These are phyloP conservation scores for Irpex sp. DNA, from an alignment of 1,284 basidiomycete species.

Conservation along the genomic window DNA sequence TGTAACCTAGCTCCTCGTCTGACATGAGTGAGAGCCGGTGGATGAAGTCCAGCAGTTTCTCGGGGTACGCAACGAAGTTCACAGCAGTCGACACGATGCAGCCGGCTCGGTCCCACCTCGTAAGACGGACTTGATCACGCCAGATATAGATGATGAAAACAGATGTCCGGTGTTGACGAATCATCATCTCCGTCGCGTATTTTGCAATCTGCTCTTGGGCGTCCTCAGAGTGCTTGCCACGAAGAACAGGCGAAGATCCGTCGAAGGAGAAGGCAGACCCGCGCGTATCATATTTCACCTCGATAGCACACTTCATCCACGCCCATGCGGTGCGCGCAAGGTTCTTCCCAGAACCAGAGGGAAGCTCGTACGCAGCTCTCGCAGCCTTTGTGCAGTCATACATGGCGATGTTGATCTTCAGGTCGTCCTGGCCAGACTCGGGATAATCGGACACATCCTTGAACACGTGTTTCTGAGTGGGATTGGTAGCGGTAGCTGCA, in stretches of 20 bases:
- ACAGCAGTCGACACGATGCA: constrained; percentile 15
- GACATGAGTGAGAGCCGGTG: neutral
- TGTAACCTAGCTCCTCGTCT: neutral
- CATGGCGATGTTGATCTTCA: neutral
- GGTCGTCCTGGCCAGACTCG: neutral
- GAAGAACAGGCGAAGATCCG: neutral
- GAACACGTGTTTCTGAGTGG: neutral
- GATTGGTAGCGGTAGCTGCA: neutral
- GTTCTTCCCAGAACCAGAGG: neutral
- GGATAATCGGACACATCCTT: neutral
- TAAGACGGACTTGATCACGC: constrained; percentile 5
- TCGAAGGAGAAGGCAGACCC: neutral
- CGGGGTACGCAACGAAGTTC: constrained; percentile 2
- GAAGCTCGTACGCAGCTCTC: neutral
- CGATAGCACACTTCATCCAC: neutral
- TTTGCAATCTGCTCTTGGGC: constrained; percentile 10
- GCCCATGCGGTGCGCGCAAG: neutral
- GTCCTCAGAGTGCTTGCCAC: too few relatives aligned
- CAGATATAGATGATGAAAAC: constrained; percentile 15
- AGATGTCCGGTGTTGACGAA: constrained; percentile 17
- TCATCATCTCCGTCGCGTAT: constrained; percentile 10
- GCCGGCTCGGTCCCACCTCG: constrained; percentile 19
- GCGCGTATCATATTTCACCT: neutral
- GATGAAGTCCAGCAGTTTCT: constrained; percentile 15
- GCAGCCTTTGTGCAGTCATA: neutral